phyloP scores from a whole-genome alignment of 805 yeast species.

The Barnettozyma vustinii region DNA sequence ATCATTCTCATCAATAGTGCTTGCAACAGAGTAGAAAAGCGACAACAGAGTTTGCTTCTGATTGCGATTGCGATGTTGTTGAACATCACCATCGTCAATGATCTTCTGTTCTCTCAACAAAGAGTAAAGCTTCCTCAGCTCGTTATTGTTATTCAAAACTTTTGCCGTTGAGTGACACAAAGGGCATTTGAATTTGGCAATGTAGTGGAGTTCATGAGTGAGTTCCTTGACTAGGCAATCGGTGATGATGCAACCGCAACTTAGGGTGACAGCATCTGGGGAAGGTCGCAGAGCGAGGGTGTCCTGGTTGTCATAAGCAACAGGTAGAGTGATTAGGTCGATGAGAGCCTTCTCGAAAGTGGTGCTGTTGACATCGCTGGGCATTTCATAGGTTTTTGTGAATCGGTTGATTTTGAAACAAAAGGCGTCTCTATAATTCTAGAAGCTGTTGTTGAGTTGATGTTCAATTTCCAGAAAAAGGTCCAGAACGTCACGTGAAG shows the following conservation, averaged over 20 bases:
- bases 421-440: not conserved
- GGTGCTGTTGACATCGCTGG: not conserved
- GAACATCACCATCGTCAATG: not conserved
- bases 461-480: no score
- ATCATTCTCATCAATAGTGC: slow-evolving; percentile 9
- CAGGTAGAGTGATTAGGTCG: slow-evolving; percentile 13
- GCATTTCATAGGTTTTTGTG: not conserved
- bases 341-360: slow-evolving; percentile 1
- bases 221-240: slow-evolving; percentile 25
- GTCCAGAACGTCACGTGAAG: not conserved
- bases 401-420: no score
- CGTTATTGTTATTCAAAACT: slow-evolving; percentile 8
- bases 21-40: slow-evolving; percentile 30
- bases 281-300: slow-evolving; percentile 9
- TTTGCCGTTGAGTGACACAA: slow-evolving; percentile 13
- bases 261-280: slow-evolving; percentile 26
- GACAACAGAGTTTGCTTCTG: slow-evolving; percentile 28
- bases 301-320: slow-evolving; percentile 6
- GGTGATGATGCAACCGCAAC: slow-evolving; percentile 39
- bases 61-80: not conserved
- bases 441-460: not conserved
- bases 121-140: slow-evolving; percentile 14
- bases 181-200: slow-evolving; percentile 18
- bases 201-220: slow-evolving; percentile 1
- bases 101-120: slow-evolving; percentile 2